Percentiles rank a stretch among this genome's conserved stretches.
phyloP scores from a whole-genome alignment of 441 rosid genomes.

The Arabidopsis lyrata region DNA sequence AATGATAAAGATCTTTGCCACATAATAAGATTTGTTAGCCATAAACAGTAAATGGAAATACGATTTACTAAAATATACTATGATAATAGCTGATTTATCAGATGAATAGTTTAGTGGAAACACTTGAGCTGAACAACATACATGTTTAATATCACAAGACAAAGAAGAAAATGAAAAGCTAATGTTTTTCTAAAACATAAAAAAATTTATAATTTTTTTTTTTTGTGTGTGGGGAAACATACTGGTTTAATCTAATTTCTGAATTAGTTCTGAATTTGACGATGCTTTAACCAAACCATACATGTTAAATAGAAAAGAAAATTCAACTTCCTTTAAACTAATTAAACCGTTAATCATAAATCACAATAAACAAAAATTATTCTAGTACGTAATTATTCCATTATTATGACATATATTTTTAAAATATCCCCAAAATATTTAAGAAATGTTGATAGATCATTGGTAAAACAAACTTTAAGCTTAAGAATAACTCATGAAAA shows the following conservation, averaged over 20 bases:
- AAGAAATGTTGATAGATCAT: not conserved
- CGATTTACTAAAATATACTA: not conserved
- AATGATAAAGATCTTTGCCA: not conserved
- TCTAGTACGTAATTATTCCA: not conserved
- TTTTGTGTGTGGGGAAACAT: too few relatives aligned
- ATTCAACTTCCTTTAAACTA: not conserved
- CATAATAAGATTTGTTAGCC: constrained; percentile 7
- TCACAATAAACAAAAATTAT: not conserved
- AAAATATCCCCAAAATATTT: not conserved
- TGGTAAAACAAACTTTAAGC: not conserved
- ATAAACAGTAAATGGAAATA: not conserved
- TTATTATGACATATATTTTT: not conserved
- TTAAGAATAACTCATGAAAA: not conserved
- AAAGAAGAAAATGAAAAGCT: not conserved
- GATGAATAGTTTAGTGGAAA: not conserved
- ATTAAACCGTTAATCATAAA: not conserved
- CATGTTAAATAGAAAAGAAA: not conserved
- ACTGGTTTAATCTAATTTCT: not conserved
- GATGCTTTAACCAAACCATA: not conserved
- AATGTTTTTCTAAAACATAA: too few relatives aligned
- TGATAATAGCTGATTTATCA: not conserved
- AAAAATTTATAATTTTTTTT: too few relatives aligned
- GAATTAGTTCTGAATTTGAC: not conserved
- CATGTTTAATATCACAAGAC: not conserved
- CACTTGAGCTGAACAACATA: not conserved